Evolutionary conservation across 805 yeast genomes (phyloP), one percentile per base, ranked within the genome.

Genomic region (Sungouiella thailandica): DNA sequence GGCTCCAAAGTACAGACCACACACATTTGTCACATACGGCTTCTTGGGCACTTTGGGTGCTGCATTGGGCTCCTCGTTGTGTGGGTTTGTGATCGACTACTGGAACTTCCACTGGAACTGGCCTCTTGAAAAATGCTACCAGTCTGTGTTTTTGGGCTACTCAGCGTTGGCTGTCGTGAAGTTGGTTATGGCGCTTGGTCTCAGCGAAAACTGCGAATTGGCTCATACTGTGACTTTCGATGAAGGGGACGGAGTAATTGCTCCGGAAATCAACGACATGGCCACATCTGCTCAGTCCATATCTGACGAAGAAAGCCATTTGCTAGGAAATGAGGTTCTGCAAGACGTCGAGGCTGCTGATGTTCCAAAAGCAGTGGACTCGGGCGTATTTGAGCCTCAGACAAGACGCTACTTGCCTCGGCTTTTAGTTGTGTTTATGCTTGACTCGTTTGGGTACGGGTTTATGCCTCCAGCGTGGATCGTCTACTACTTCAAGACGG

Each of bases 381-480:
- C 81, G 0, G n/a, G n/a, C n/a, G n/a, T n/a, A n/a, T 23, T 23
- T 17, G n/a, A 16, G 20, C 52, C 62, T 7, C 58, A 62, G 12
- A 67, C 83, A 0, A 57, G 54, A 7, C 45, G 60, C 6, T 59
- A 72, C 7, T 51, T 80, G 29, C 54, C 70, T 15, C 70, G 70
- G 32, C 59, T 82, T 4, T 57, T 80, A 16, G 54, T 71, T 5
- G 68, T 81, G 12, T 89, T 88, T 52, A 84, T 85, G 78, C 51
- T 85, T 19, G 97, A 88, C 56, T 86, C 96, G 2, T 69, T 88
- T 31, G 96, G 95, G 0, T 78, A 77, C 43, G 96, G 96, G 1
- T 83, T 88, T 57, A 83, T 87, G 87, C 80, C 95, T 2, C 68
- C 79, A 28, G 82, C 95, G 1, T 89, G 96, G 96, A 70, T 83